Evolutionary conservation across 2,329 filamentous ascomycete species (phyloP).

Genomic region (Zasmidium cellare): DNA sequence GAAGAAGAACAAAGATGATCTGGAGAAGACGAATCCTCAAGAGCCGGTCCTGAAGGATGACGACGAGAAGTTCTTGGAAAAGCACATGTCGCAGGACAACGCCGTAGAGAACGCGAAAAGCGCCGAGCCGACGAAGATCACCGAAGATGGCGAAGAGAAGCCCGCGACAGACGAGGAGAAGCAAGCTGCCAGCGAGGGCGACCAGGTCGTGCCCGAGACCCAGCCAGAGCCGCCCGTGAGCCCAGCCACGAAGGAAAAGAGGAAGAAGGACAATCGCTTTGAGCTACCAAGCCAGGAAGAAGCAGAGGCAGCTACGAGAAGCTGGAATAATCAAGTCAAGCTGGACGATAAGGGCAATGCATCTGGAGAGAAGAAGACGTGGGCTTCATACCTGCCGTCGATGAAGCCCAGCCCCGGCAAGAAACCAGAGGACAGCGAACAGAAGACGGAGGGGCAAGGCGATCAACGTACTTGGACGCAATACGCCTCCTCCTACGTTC

Average conservation of each 20-base stretch:
- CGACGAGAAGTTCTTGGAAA: slow-evolving; percentile 58
- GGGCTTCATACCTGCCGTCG: slow-evolving; percentile 37
- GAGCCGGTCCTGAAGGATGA: slow-evolving; percentile 58
- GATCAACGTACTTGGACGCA: slow-evolving; percentile 31
- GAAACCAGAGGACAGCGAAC: slow-evolving; percentile 7
- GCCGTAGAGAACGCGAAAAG: slow-evolving; percentile 19
- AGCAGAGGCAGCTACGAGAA: slow-evolving; percentile 33
- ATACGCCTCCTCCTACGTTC: slow-evolving; percentile 31
- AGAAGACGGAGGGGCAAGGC: slow-evolving; percentile 1
- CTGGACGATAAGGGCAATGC: slow-evolving; percentile 26
- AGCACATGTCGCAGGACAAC: slow-evolving; percentile 28
- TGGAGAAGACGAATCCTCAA: slow-evolving; percentile 37
- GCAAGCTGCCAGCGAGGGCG: slow-evolving; percentile 28
- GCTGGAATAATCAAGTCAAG: slow-evolving; percentile 24
- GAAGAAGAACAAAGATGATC: slow-evolving; percentile 38
- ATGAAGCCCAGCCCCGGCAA: slow-evolving; percentile 8
- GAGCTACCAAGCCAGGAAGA: slow-evolving; percentile 38
- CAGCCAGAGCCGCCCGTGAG: slow-evolving; percentile 18
- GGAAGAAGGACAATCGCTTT: slow-evolving; percentile 30
- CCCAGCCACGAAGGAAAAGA: slow-evolving; percentile 22
- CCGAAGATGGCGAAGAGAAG: slow-evolving; percentile 27
- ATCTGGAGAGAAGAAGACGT: slow-evolving; percentile 37
- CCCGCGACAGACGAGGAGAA: slow-evolving; percentile 23
- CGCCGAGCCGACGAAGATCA: slow-evolving; percentile 18
- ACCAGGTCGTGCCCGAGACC: slow-evolving; percentile 31